Evolutionary conservation across 164 flowering plant species (phyloP).

Genomic region (Sedum album): DNA sequence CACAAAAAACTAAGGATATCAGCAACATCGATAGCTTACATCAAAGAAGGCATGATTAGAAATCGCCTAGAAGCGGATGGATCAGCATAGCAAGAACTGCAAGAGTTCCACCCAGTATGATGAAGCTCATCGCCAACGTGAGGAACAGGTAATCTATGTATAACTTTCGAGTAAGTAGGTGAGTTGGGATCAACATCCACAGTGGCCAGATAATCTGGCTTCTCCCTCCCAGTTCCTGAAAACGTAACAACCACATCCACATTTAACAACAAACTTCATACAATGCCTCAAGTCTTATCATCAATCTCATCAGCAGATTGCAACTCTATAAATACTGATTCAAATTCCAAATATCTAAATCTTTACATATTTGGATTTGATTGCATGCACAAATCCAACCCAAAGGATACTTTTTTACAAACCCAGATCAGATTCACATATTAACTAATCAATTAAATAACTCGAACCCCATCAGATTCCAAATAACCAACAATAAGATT

Average conservation of each 20-base stretch:
- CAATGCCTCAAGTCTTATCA: not conserved
- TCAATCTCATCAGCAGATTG: not conserved
- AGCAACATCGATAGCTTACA: slow-evolving; percentile 27
- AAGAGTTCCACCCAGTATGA: slow-evolving; percentile 96
- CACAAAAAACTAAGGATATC: no score
- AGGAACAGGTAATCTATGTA: slow-evolving; percentile 77
- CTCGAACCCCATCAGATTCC: no score
- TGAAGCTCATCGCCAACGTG: slow-evolving; percentile 80
- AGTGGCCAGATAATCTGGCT: slow-evolving; percentile 88
- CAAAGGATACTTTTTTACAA: not conserved
- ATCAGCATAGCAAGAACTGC: slow-evolving; percentile 98
- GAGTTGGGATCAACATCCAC: slow-evolving; percentile 90
- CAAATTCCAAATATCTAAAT: no score
- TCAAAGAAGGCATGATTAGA: slow-evolving; percentile 69
- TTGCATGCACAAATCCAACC: not conserved
- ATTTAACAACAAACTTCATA: no score
- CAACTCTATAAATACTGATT: no score
- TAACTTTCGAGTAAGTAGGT: slow-evolving; percentile 74
- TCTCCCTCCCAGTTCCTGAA: slow-evolving; percentile 76
- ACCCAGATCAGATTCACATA: not conserved
- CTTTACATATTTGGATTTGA: no score
- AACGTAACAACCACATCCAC: not conserved
- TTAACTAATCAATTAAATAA: no score
- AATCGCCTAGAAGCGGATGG: slow-evolving; percentile 68
- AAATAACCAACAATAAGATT: no score